phyloP scores from a whole-genome alignment of 176 grass and related monocot genomes.

The Juncus inflexus region DNA sequence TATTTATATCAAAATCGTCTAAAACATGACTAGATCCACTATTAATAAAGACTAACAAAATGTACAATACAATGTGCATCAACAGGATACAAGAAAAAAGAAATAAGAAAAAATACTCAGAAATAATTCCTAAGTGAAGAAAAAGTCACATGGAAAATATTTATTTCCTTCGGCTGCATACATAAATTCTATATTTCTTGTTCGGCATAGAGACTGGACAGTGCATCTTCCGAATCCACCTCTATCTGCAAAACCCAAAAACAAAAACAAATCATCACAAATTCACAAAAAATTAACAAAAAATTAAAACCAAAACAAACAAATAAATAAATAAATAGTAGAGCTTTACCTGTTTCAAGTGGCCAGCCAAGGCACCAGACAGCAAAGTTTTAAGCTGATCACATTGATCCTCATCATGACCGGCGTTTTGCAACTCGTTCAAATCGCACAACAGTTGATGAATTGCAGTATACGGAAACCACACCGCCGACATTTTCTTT shows the following conservation, averaged over 20 bases:
- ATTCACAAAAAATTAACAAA: neutral
- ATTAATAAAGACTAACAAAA: no score
- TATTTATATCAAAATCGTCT: no score
- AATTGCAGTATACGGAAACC: slow-evolving; percentile 69
- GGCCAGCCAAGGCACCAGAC: slow-evolving; percentile 48
- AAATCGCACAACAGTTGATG: slow-evolving; percentile 77
- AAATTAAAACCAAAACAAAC: neutral
- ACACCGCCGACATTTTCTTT: slow-evolving; percentile 76
- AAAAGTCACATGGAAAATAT: no score
- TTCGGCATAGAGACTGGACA: slow-evolving; percentile 47
- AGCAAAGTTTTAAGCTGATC: slow-evolving; percentile 68
- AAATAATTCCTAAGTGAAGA: no score
- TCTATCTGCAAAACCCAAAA: slow-evolving; percentile 37
- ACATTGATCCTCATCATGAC: slow-evolving; percentile 70
- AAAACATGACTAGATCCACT: no score
- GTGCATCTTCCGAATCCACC: slow-evolving; percentile 63
- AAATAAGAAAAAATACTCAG: no score
- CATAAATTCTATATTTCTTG: slow-evolving; percentile 21
- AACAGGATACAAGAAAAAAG: no score
- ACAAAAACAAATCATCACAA: neutral
- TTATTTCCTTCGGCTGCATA: no score
- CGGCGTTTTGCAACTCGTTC: slow-evolving; percentile 55
- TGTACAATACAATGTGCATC: no score
- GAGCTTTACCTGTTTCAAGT: slow-evolving; percentile 59
- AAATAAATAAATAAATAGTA: neutral